Percentiles rank a stretch among this genome's conserved stretches.
phyloP scores from a whole-genome alignment of 2,329 filamentous ascomycete species.

The Aspergillus phoenicis region DNA sequence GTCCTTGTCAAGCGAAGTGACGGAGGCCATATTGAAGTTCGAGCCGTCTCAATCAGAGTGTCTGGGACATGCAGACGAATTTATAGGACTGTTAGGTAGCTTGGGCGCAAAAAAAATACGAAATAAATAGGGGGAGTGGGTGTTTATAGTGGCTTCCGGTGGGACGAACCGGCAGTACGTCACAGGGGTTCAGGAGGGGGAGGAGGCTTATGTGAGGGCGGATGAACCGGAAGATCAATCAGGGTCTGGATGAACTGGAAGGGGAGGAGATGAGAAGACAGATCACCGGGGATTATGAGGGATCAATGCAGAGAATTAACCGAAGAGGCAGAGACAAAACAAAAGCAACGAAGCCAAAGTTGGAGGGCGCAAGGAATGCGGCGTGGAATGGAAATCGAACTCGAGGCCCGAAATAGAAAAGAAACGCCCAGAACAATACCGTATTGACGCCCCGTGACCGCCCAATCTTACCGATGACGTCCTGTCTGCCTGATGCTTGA shows the following conservation, averaged over 20 bases:
- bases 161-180: slow-evolving; percentile 17
- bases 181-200: slow-evolving; percentile 7
- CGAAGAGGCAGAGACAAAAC: background rate
- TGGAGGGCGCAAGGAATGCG: background rate
- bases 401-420: no score
- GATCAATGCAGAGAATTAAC: background rate
- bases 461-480: background rate
- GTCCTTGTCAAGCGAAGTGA: slow-evolving; percentile 91
- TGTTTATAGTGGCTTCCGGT: slow-evolving; percentile 11
- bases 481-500: background rate
- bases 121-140: background rate
- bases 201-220: background rate
- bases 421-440: background rate
- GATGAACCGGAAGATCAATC: background rate
- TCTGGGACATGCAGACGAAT: slow-evolving; percentile 9
- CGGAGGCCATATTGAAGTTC: slow-evolving; percentile 74
- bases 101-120: background rate
- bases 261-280: background rate
- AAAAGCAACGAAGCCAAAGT: background rate
- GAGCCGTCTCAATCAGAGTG: background rate
- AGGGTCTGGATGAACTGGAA: slow-evolving; percentile 4
- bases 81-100: background rate
- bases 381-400: background rate
- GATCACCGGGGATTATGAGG: background rate
- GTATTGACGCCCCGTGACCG: background rate